Evolutionary conservation across 805 yeast genomes (phyloP), one percentile per base, ranked within the genome.

Genomic region (Starmerella tilneyi): DNA sequence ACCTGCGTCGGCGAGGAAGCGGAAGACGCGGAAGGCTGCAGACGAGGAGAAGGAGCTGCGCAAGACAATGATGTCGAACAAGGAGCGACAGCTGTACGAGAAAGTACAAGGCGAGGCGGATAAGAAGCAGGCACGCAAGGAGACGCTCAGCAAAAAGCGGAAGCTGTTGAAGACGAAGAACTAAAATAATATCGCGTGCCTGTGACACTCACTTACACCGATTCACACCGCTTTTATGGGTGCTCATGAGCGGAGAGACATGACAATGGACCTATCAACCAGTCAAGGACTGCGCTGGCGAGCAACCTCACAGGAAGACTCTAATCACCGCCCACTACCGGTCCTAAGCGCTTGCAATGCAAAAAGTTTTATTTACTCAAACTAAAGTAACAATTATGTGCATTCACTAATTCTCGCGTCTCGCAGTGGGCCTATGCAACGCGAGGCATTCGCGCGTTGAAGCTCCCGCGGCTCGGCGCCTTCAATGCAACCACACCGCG

Each of bases 31-130:
- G 49, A 75, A 75, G 39, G 81, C 77, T 51, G 76, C 68, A 35
- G 61, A 61, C 23, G 88, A 81, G 68, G 96, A 86, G 63, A 84
- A 84, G 69, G 92, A 88, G 54, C 76, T 89, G 70, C 84, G 84
- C 71, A 79, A 78, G 79, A 84, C 86, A 60, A 89, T 92, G 98
- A 89, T 92, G 98, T 75, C 89, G 57, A 86, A 86, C 70, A 92
- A 89, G 67, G 94, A 89, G 69, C 83, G 86, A 72, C 84, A 84
- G 65, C 71, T 88, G 54, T 92, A 92, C 73, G 82, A 82, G 71
- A 83, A 83, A 79, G 84, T 89, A 94, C 92, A 85, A 69, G 79
- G 84, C 63, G 89, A 94, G 48, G 76, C 83, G 57, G 79, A 80
- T 48, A 78, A 84, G 75, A 82, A 84, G 69, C 85, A 83, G 59